Percentiles rank a stretch among this genome's conserved stretches.
Evolutionary conservation across 768 basidiomycete genomes (phyloP).

Genomic region (Rhizopogon salebrosus): DNA sequence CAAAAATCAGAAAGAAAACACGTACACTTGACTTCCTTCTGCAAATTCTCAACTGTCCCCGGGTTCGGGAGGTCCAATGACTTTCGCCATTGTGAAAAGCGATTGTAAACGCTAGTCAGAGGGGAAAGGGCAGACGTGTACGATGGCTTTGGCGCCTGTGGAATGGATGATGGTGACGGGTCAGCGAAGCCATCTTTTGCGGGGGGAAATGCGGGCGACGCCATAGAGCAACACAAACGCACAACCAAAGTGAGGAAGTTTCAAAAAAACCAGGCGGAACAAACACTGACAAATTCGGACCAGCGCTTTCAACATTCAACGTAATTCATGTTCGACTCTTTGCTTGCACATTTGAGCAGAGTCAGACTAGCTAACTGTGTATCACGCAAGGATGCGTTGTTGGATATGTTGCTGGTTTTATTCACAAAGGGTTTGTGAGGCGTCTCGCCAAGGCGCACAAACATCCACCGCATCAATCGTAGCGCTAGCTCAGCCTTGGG

Average conservation of each 20-base stretch:
- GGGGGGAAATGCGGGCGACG: constrained; percentile 33
- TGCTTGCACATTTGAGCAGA: no score
- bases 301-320: neutral
- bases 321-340: no score
- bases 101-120: constrained; percentile 60
- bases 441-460: no score
- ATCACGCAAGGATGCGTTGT: no score
- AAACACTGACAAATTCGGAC: constrained; percentile 13
- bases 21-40: constrained; percentile 89
- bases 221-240: constrained; percentile 32
- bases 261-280: constrained; percentile 32
- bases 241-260: constrained; percentile 24
- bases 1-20: constrained; percentile 4
- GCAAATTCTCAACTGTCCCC: constrained; percentile 89
- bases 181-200: constrained; percentile 40
- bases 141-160: constrained; percentile 34
- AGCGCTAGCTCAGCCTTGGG: no score
- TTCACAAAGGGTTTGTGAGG: no score
- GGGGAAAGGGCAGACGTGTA: constrained; percentile 38
- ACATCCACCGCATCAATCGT: no score
- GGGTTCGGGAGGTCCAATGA: constrained; percentile 82
- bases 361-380: no score
- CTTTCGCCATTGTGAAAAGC: constrained; percentile 78
- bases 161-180: constrained; percentile 29
- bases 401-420: no score